Base-by-base conservation (phyloP, 352 stramenopile genomes). In the Salisapilia sapeloensis region DNA sequence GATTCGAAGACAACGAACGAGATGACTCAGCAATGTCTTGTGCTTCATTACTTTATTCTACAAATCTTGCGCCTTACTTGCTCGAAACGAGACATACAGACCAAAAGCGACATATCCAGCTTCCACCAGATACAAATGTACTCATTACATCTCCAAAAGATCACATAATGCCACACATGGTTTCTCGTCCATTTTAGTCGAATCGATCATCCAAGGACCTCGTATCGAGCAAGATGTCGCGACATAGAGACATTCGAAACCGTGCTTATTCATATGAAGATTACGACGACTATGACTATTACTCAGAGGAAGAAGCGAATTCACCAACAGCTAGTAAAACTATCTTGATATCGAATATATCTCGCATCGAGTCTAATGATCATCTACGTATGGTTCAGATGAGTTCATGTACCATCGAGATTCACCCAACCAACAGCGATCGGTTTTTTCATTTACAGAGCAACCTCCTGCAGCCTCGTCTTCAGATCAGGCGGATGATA, bases 231-330 rank as follows among this genome's bases (percentile, higher is more conserved):
- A n/a, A n/a, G 11, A 90, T 91, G 75, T 85, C 67, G 10, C 75
- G 75, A 50, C 75, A 91, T 31, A 71, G 75, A 44, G 72, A 83
- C 50, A 50, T 91, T 18, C 75, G 75, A 38, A 86, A 87, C 55
- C 75, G 75, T 56, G 72, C 69, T 40, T 91, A 87, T 51, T 91
- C 75, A 36, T 91, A 86, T 54, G 75, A 91, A 32, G 67, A 80
- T 35, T 10, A 28, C 24, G 80, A 81, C 40, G 69, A 87, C 29
- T 65, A 84, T 17, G 55, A 77, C 14, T 46, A 61, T 12, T 78
- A 78, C 36, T 49, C 81, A 40, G 58, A 80, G 36, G 44, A 67
- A 24, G 59, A 66, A 29, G 50, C 58, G 8, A 64, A 53, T 30
- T 83, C 69, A 12, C 63, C 72, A 36, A 66, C 58, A 27, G 57